These are phyloP conservation scores for Penicillium brasilianum DNA, from an alignment of 2,329 filamentous ascomycete genomes.

Conservation along the genomic window DNA sequence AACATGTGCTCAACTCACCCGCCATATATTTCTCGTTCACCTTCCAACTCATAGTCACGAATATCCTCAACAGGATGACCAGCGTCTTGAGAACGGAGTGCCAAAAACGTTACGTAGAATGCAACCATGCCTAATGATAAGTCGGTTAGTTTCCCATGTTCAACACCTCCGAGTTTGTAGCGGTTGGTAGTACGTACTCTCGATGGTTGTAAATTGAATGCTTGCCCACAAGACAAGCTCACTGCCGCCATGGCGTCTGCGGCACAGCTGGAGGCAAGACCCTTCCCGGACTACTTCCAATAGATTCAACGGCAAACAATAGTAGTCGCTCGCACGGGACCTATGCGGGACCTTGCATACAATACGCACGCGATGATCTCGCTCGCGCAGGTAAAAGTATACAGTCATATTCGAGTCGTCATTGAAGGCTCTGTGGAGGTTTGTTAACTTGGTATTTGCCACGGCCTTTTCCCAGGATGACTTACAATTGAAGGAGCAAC, in stretches of 20 bases:
- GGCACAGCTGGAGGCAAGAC: constrained; percentile 48
- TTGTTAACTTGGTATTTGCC: neutral
- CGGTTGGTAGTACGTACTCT: constrained; percentile 47
- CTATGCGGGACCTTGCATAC: constrained; percentile 55
- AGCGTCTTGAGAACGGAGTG: constrained; percentile 62
- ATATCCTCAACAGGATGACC: constrained; percentile 46
- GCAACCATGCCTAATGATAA: constrained; percentile 56
- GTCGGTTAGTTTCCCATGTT: neutral
- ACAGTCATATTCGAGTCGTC: constrained; percentile 51
- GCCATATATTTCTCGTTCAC: constrained; percentile 55
- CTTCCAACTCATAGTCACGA: constrained; percentile 56
- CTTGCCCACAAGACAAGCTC: constrained; percentile 58
- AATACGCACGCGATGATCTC: constrained; percentile 59
- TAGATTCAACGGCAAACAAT: constrained; percentile 58
- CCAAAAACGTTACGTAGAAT: constrained; percentile 62
- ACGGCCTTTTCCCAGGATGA: neutral
- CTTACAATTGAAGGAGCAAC: constrained; percentile 47
- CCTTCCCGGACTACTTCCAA: constrained; percentile 45
- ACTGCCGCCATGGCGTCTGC: constrained; percentile 41
- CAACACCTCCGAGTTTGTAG: neutral
- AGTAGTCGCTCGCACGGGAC: constrained; percentile 48
- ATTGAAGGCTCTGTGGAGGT: constrained; percentile 53
- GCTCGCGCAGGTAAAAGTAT: constrained; percentile 57
- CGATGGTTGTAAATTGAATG: constrained; percentile 60
- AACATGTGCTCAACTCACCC: constrained; percentile 47